Conservation (phyloP, 306 rosid species). For the Alnus glutinosa region DNA sequence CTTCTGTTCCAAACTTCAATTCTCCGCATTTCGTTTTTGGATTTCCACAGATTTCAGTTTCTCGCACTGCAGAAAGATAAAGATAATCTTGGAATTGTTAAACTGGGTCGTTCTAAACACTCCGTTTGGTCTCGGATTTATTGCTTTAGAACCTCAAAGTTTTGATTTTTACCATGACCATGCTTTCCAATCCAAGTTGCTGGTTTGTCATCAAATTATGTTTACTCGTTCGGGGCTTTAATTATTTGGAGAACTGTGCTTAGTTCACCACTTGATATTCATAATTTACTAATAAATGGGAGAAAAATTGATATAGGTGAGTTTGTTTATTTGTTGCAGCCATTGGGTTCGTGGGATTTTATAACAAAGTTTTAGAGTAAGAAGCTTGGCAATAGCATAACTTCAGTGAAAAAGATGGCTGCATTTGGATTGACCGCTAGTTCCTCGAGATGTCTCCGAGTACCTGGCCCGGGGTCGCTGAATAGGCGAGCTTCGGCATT, state of each 20-base stretch:
- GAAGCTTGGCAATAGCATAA: not conserved
- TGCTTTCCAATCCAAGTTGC: not conserved
- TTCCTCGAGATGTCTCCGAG: constrained; percentile 58
- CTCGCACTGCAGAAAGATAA: not conserved
- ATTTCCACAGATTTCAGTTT: not conserved
- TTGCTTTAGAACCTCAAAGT: not conserved
- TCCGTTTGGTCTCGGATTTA: not conserved
- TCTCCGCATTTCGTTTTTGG: not conserved
- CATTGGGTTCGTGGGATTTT: constrained; percentile 16
- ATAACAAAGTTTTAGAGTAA: constrained; percentile 3
- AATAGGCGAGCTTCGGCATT: constrained; percentile 27
- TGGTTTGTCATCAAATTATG: not conserved
- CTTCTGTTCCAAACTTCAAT: not conserved
- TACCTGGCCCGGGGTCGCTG: constrained; percentile 39
- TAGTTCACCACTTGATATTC: not conserved
- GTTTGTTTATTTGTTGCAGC: constrained; percentile 23
- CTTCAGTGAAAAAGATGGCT: constrained; percentile 41
- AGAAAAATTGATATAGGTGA: not conserved
- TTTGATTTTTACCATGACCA: not conserved
- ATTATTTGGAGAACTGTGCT: not conserved
- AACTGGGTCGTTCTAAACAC: not conserved
- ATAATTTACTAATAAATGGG: not conserved
- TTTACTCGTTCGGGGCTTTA: not conserved
- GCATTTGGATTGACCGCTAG: constrained; percentile 57
- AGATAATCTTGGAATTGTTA: not conserved